Evolutionary conservation across 768 basidiomycete genomes (phyloP).

Genomic region (Boletus reticulatus): DNA sequence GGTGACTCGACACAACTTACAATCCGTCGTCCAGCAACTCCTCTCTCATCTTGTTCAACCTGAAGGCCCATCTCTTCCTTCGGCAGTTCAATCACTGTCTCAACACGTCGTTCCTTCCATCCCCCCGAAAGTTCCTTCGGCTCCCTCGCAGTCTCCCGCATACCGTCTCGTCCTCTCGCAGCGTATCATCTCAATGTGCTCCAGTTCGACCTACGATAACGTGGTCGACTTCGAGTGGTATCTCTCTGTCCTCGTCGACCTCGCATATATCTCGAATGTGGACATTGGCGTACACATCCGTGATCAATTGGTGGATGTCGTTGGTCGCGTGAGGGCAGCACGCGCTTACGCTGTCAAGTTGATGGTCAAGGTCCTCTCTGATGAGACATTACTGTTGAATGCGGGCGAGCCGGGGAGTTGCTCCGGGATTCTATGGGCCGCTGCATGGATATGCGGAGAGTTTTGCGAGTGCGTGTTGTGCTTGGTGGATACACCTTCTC

Average conservation of each 20-base stretch:
- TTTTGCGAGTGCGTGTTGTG: constrained; percentile 69
- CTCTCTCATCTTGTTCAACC: constrained; percentile 77
- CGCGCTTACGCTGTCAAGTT: constrained; percentile 80
- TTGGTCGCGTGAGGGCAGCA: constrained; percentile 73
- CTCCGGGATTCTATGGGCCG: constrained; percentile 87
- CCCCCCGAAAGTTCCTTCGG: constrained; percentile 36
- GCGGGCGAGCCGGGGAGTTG: constrained; percentile 71
- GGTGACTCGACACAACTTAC: constrained; percentile 82
- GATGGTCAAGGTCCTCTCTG: constrained; percentile 77
- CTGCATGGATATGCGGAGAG: constrained; percentile 96
- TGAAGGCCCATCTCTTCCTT: constrained; percentile 51
- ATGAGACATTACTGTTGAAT: constrained; percentile 70
- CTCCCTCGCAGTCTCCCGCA: constrained; percentile 71
- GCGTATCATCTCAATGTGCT: constrained; percentile 83
- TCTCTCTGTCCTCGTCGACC: constrained; percentile 88
- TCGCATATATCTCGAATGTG: constrained; percentile 83
- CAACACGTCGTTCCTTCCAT: constrained; percentile 49
- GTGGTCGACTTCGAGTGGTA: constrained; percentile 97
- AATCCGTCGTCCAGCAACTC: constrained; percentile 87
- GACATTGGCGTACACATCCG: constrained; percentile 75
- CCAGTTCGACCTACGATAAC: constrained; percentile 80
- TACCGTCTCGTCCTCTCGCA: constrained; percentile 85
- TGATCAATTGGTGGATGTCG: constrained; percentile 84
- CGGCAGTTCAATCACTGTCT: constrained; percentile 51
- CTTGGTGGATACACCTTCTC: neutral